These are phyloP conservation scores for Exophiala lecanii-corni DNA, from an alignment of 2,329 filamentous ascomycete genomes.

Conservation along the genomic window DNA sequence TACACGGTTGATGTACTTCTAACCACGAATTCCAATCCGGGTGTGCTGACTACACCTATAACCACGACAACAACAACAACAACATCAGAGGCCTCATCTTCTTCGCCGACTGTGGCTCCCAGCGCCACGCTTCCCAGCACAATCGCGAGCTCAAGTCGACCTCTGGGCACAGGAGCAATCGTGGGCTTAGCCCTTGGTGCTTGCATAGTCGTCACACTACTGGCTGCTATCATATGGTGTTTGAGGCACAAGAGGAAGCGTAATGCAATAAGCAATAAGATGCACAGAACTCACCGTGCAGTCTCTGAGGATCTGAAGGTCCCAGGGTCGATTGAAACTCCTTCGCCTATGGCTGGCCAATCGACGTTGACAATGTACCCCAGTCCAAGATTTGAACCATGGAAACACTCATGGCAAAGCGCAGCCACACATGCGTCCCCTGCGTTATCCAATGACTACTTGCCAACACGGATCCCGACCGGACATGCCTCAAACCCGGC, in stretches of 20 bases:
- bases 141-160: not conserved
- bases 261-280: not conserved
- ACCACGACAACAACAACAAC: slow-evolving; percentile 1
- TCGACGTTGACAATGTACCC: not conserved
- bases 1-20: slow-evolving; percentile 6
- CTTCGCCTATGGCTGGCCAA: not conserved
- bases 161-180: slow-evolving; percentile 4
- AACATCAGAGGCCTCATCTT: not conserved
- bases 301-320: too few species aligned
- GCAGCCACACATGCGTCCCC: not conserved
- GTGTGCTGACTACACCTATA: not conserved
- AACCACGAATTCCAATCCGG: not conserved
- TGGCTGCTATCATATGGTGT: not conserved
- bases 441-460: too few species aligned
- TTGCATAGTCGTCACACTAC: not conserved
- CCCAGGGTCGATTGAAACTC: not conserved
- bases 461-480: too few species aligned
- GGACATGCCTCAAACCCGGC: too few species aligned
- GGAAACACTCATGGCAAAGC: slow-evolving; percentile 1
- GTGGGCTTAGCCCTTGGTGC: slow-evolving; percentile 6
- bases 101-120: not conserved
- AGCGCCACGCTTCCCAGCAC: not conserved
- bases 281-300: not conserved
- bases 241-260: not conserved
- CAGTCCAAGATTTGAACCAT: not conserved